Evolutionary conservation across 352 stramenopile genomes (phyloP).

Genomic region (Globisporangium paddicum): DNA sequence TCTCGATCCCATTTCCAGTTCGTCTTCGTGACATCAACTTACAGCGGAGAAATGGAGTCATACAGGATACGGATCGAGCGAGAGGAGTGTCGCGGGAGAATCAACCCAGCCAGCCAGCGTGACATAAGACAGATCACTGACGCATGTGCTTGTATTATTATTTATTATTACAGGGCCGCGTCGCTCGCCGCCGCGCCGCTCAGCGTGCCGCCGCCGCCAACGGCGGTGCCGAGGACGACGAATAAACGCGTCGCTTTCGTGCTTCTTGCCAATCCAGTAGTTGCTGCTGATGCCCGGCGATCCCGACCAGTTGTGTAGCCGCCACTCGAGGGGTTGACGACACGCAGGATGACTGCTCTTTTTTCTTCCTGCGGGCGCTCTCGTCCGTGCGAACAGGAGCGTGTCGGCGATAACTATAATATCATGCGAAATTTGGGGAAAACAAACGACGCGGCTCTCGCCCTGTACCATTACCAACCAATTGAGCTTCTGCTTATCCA

Average conservation of each 20-base stretch:
- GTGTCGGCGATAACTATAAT: constrained; percentile 64
- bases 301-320: constrained; percentile 20
- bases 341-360: constrained; percentile 6
- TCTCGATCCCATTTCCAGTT: neutral
- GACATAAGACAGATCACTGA: neutral
- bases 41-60: neutral
- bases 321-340: constrained; percentile 22
- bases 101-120: neutral
- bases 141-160: constrained; percentile 1
- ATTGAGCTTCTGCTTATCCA: neutral
- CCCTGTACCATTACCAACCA: constrained; percentile 3
- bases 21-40: neutral
- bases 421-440: constrained; percentile 83
- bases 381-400: neutral
- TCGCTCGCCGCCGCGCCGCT: constrained; percentile 93
- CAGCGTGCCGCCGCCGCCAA: constrained; percentile 89
- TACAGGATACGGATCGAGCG: neutral
- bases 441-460: neutral
- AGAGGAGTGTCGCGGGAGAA: neutral
- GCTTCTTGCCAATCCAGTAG: constrained; percentile 18
- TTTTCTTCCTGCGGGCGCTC: neutral
- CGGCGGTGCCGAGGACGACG: constrained; percentile 82
- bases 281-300: constrained; percentile 5
- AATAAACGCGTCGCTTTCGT: constrained; percentile 44
- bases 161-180: constrained; percentile 72